These are phyloP conservation scores for Goffeauzyma gilvescens DNA, from an alignment of 768 basidiomycete species.

Conservation along the genomic window DNA sequence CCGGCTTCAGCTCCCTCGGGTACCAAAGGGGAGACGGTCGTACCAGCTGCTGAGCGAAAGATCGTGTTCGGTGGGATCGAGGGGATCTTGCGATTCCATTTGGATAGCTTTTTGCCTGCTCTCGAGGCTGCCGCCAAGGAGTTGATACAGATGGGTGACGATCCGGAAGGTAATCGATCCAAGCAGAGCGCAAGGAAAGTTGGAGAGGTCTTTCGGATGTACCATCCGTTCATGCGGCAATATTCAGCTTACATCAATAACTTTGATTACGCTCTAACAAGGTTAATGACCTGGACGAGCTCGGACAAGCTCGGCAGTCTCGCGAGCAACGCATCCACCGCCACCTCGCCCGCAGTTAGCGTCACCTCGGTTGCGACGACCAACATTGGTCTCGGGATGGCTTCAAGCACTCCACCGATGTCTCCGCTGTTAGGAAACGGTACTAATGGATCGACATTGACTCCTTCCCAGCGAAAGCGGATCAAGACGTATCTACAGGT, in stretches of 20 bases:
- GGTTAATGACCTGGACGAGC: slow-evolving; percentile 66
- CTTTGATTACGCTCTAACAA: slow-evolving; percentile 78
- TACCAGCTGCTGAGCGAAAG: slow-evolving; percentile 69
- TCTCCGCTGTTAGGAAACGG: slow-evolving; percentile 4
- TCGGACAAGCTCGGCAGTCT: slow-evolving; percentile 1
- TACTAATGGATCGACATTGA: slow-evolving; percentile 30
- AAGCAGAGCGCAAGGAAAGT: slow-evolving; percentile 57
- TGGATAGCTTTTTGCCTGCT: slow-evolving; percentile 76
- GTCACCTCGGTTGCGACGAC: slow-evolving; percentile 12
- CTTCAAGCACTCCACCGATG: slow-evolving; percentile 10
- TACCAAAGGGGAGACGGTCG: slow-evolving; percentile 56
- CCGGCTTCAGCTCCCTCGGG: slow-evolving; percentile 56
- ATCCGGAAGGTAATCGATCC: slow-evolving; percentile 56
- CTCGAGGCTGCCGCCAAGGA: slow-evolving; percentile 59
- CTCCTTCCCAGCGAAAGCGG: slow-evolving; percentile 66
- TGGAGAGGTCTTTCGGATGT: slow-evolving; percentile 72
- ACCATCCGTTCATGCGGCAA: slow-evolving; percentile 97
- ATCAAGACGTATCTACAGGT: slow-evolving; percentile 63
- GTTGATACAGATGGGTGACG: slow-evolving; percentile 43
- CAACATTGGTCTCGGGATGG: slow-evolving; percentile 14
- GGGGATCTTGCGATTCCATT: slow-evolving; percentile 75
- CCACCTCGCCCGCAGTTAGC: slow-evolving; percentile 1
- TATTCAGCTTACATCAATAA: slow-evolving; percentile 98
- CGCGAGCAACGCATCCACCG: slow-evolving; percentile 3
- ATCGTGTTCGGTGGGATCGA: slow-evolving; percentile 84